Evolutionary conservation across 1,284 basidiomycete species (phyloP).

Genomic region (Trichosporon sp.): DNA sequence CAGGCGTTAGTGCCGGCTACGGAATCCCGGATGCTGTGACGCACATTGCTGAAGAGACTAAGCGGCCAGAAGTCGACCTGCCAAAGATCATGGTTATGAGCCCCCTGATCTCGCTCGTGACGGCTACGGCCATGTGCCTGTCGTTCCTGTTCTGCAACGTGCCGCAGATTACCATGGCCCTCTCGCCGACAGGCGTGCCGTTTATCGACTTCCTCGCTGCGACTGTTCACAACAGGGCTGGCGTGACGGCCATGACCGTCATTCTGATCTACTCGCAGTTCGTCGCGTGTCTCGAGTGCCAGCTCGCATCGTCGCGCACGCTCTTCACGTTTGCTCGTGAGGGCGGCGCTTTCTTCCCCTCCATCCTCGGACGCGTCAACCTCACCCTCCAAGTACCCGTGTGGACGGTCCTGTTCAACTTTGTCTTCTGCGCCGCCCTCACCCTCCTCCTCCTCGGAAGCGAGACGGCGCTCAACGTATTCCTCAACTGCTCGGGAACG

Average conservation of each 20-base stretch:
- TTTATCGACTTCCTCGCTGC: slow-evolving; percentile 4
- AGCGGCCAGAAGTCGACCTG: slow-evolving; percentile 1
- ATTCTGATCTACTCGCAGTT: slow-evolving; percentile 8
- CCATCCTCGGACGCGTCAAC: slow-evolving; percentile 1
- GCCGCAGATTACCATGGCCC: slow-evolving; percentile 1
- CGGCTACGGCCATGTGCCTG: neutral
- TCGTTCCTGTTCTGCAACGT: neutral
- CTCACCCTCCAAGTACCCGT: slow-evolving; percentile 3
- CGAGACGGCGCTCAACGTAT: slow-evolving; percentile 7
- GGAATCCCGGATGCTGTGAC: slow-evolving; percentile 3
- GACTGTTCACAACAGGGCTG: neutral
- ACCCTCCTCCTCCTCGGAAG: slow-evolving; percentile 4
- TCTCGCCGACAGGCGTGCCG: neutral
- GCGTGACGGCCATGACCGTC: slow-evolving; percentile 4
- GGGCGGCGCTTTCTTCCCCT: slow-evolving; percentile 7
- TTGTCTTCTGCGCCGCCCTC: neutral
- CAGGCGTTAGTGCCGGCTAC: neutral
- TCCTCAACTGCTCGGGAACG: slow-evolving; percentile 2
- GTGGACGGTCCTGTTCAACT: neutral
- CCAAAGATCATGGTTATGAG: slow-evolving; percentile 1
- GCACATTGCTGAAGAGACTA: slow-evolving; percentile 6
- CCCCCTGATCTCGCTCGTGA: slow-evolving; percentile 1
- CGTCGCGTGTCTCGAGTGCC: slow-evolving; percentile 5
- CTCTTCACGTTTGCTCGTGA: slow-evolving; percentile 9
- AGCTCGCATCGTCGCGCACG: neutral